phyloP scores from a whole-genome alignment of 1,139 yeast species.

The Zygoascus meyerae region DNA sequence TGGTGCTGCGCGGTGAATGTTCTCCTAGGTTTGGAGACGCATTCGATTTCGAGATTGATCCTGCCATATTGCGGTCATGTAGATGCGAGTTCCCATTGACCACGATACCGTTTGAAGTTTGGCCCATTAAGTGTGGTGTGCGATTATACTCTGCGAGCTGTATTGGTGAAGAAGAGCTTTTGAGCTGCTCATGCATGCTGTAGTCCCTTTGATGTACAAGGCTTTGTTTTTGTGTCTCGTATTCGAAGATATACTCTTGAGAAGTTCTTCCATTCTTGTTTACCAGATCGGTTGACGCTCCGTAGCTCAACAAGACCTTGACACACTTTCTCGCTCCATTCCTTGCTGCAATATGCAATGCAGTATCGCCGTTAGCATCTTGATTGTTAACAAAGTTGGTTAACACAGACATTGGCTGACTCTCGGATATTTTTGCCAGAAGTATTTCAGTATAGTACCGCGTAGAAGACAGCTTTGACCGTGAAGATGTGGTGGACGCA shows the following conservation, averaged over 20 bases:
- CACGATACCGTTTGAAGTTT: neutral
- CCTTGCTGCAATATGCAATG: conserved; percentile 74
- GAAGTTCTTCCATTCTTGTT: conserved; percentile 71
- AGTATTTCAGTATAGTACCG: conserved; percentile 76
- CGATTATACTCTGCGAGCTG: conserved; percentile 8
- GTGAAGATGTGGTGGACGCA: conserved; percentile 52
- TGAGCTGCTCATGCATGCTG: conserved; percentile 14
- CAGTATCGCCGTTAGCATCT: conserved; percentile 82
- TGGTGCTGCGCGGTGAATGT: neutral
- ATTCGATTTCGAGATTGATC: neutral
- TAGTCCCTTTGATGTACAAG: conserved; percentile 12
- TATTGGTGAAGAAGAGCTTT: conserved; percentile 26
- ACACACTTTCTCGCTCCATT: conserved; percentile 71
- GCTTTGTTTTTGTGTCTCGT: conserved; percentile 31
- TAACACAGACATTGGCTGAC: conserved; percentile 46
- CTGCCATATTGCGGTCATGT: neutral
- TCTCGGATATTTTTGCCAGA: conserved; percentile 63
- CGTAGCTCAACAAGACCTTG: conserved; percentile 63
- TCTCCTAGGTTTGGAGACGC: neutral
- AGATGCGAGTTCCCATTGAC: neutral
- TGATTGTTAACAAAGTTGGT: conserved; percentile 62
- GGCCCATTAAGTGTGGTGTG: neutral
- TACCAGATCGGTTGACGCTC: conserved; percentile 63
- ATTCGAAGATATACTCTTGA: conserved; percentile 58
- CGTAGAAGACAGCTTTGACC: conserved; percentile 66